Evolutionary conservation across 768 basidiomycete species (phyloP).

Genomic region (Calvatia gigantea): DNA sequence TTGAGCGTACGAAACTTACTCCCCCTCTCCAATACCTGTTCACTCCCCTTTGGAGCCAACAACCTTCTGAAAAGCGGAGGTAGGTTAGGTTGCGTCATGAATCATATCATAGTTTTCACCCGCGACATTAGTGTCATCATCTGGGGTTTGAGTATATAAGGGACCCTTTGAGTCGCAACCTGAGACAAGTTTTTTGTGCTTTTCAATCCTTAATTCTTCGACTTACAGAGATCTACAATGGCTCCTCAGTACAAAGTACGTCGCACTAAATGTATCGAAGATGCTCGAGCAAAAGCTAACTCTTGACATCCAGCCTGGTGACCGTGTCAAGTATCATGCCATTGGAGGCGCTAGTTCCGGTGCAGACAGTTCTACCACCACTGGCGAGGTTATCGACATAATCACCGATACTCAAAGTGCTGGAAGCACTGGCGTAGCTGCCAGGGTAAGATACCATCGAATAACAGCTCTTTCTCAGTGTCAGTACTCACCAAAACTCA

Average conservation of each 20-base stretch:
- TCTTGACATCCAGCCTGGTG: slow-evolving; percentile 1
- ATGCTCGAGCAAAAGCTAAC: not conserved
- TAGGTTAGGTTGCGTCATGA: not conserved
- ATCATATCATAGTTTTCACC: not conserved
- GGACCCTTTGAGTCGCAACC: too few species aligned
- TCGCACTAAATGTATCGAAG: not conserved
- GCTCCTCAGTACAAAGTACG: slow-evolving; percentile 2
- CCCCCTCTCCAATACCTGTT: too few species aligned
- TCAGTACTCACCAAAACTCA: too few species aligned
- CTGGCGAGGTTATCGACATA: slow-evolving; percentile 13
- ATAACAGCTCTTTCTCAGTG: not conserved
- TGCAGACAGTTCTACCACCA: slow-evolving; percentile 10
- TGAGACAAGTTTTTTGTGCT: too few species aligned
- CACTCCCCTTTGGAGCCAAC: too few species aligned
- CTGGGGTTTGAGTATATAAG: not conserved
- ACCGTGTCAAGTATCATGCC: slow-evolving; percentile 13
- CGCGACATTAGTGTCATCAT: not conserved
- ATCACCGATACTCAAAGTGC: slow-evolving; percentile 13
- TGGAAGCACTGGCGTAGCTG: slow-evolving; percentile 2
- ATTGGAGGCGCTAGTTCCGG: slow-evolving; percentile 8
- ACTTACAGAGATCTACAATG: not conserved
- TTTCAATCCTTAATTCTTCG: not conserved
- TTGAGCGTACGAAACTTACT: too few species aligned
- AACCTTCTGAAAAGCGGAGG: too few species aligned
- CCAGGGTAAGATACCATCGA: not conserved